Conservation (phyloP, 768 basidiomycete species). For the Kwoniella dejecticola region DNA sequence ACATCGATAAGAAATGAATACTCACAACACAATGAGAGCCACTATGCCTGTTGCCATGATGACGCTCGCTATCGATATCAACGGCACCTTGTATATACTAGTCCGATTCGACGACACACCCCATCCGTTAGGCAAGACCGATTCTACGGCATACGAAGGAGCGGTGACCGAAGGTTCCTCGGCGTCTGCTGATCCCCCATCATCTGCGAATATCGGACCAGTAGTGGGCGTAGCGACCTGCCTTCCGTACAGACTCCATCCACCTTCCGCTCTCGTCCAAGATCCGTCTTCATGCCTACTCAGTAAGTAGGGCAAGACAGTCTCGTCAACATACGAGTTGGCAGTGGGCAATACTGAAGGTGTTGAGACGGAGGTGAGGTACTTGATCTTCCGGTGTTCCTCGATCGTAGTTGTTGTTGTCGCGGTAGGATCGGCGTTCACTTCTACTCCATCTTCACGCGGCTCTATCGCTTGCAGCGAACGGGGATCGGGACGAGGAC, state of each 20-base stretch:
- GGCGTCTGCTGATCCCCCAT: constrained; percentile 5
- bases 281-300: constrained; percentile 27
- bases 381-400: constrained; percentile 13
- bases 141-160: constrained; percentile 36
- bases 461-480: no score
- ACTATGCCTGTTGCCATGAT: constrained; percentile 46
- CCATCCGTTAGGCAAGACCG: constrained; percentile 50
- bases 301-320: constrained; percentile 34
- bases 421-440: neutral
- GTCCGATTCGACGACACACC: constrained; percentile 46
- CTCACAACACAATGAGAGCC: constrained; percentile 44
- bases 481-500: neutral
- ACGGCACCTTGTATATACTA: constrained; percentile 49
- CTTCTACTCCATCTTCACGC: neutral
- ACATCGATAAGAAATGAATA: neutral
- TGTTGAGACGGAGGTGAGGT: constrained; percentile 22
- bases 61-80: constrained; percentile 50
- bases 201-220: constrained; percentile 18
- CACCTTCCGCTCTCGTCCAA: constrained; percentile 36
- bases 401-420: neutral
- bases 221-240: constrained; percentile 15
- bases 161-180: neutral
- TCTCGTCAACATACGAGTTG: constrained; percentile 17
- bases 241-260: constrained; percentile 45
- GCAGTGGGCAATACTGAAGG: constrained; percentile 25